Percentiles rank a stretch among this genome's conserved stretches.
phyloP scores from a whole-genome alignment of 192 early-diverging fungal genomes.

The Jimgerdemannia flammicorona region DNA sequence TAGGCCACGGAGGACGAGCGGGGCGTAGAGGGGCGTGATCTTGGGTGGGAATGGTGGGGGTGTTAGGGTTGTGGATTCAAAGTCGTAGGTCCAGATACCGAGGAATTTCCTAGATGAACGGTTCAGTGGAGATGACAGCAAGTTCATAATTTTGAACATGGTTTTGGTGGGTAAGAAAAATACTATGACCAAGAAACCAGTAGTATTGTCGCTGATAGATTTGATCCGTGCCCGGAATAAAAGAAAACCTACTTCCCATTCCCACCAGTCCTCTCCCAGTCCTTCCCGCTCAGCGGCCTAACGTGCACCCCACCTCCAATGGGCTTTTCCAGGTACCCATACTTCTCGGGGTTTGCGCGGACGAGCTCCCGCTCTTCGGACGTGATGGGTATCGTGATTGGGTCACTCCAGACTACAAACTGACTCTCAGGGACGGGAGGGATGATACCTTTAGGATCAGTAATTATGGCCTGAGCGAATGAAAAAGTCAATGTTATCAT shows the following conservation, averaged over 20 bases:
- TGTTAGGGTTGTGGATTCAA: background rate
- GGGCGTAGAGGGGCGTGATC: background rate
- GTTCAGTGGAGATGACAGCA: background rate
- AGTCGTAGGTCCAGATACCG: slow-evolving; percentile 2
- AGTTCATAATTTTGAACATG: background rate
- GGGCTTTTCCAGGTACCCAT: background rate
- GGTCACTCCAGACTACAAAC: background rate
- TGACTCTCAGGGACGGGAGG: background rate
- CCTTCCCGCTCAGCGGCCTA: background rate
- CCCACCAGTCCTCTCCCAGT: background rate
- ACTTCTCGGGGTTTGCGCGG: background rate
- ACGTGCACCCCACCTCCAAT: background rate
- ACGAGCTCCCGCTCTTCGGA: background rate
- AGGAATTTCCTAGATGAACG: background rate
- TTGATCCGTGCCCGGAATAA: too few relatives aligned
- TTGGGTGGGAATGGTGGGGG: background rate
- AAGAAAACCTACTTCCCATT: background rate
- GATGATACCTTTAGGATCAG: background rate
- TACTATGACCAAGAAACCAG: too few relatives aligned
- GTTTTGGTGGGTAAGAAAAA: background rate
- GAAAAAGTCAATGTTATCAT: too few relatives aligned
- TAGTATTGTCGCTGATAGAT: too few relatives aligned
- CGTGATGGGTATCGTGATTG: background rate
- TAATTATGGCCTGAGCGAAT: background rate
- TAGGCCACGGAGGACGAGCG: background rate